phyloP scores from a whole-genome alignment of 2,329 filamentous ascomycete genomes.

The Pseudofabraea citricarpa region DNA sequence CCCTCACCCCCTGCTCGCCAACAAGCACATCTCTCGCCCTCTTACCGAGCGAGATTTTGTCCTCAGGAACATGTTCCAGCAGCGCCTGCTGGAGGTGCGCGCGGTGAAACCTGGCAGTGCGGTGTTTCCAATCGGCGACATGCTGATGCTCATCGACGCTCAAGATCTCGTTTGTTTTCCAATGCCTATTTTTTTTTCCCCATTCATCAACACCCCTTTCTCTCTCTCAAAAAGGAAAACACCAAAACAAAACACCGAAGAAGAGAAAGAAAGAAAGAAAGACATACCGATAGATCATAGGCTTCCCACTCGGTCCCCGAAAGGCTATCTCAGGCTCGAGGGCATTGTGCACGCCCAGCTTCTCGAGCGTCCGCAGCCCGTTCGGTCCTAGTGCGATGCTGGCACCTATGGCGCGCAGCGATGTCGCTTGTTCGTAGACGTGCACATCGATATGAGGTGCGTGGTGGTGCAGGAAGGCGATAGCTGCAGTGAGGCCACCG shows the following conservation, averaged over 20 bases:
- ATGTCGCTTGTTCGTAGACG: conserved; percentile 30
- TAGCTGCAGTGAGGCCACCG: conserved; percentile 32
- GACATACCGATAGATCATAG: conserved; percentile 34
- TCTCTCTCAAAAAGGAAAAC: too few species aligned
- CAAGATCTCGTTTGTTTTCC: conserved; percentile 33
- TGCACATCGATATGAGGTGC: conserved; percentile 26
- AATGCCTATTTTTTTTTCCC: too few species aligned
- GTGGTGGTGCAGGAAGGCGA: conserved; percentile 25
- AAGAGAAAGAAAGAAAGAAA: too few species aligned
- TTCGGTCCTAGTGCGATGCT: conserved; percentile 34
- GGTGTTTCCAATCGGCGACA: conserved; percentile 26
- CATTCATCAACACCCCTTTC: too few species aligned
- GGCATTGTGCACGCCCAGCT: conserved; percentile 28
- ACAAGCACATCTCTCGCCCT: conserved; percentile 16
- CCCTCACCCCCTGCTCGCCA: neutral
- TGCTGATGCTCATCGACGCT: conserved; percentile 27
- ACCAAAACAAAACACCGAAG: too few species aligned
- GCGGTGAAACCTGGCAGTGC: conserved; percentile 31
- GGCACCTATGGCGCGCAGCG: conserved; percentile 32
- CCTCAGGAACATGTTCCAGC: conserved; percentile 24
- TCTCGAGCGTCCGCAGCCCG: conserved; percentile 31
- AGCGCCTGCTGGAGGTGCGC: conserved; percentile 31
- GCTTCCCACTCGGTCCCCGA: conserved; percentile 25
- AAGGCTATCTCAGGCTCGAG: conserved; percentile 29
- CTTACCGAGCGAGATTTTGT: conserved; percentile 28